These are phyloP conservation scores for Paratinospora sagittata DNA, from an alignment of 164 flowering plant genomes.

Conservation along the genomic window DNA sequence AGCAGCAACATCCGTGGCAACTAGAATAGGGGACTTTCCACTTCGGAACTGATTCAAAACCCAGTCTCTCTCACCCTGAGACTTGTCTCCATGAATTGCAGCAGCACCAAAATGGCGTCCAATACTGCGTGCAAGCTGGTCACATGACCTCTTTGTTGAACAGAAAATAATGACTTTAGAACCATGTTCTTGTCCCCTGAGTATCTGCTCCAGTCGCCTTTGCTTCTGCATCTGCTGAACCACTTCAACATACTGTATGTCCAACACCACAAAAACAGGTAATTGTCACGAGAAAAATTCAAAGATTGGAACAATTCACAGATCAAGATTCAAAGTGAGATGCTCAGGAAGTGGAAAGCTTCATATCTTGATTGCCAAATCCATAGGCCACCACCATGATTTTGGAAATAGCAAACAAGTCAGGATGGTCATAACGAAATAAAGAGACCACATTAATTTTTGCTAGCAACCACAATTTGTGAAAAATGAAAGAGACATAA, in stretches of 20 bases:
- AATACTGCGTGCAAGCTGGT: slow-evolving; percentile 74
- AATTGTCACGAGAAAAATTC: slow-evolving; percentile 18
- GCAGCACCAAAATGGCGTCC: slow-evolving; percentile 82
- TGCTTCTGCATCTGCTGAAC: slow-evolving; percentile 82
- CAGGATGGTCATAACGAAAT: not conserved
- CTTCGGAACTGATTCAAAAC: slow-evolving; percentile 76
- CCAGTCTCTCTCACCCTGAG: slow-evolving; percentile 89
- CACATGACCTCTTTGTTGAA: slow-evolving; percentile 83
- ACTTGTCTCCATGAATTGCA: slow-evolving; percentile 92
- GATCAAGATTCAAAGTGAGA: not conserved
- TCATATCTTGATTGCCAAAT: not conserved
- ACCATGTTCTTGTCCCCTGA: slow-evolving; percentile 73
- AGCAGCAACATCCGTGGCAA: slow-evolving; percentile 97
- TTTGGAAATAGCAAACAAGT: too few relatives aligned
- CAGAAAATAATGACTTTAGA: slow-evolving; percentile 80
- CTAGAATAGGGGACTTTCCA: slow-evolving; percentile 74
- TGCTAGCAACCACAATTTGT: not conserved
- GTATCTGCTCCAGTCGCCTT: slow-evolving; percentile 84
- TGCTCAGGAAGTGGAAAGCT: not conserved
- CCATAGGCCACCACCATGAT: not conserved
- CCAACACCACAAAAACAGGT: not conserved
- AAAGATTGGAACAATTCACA: too few relatives aligned
- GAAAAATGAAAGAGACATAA: not conserved
- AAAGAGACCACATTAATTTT: too few relatives aligned
- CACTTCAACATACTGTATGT: slow-evolving; percentile 76